These are phyloP conservation scores for Saccharata proteae DNA, from an alignment of 2,329 filamentous ascomycete genomes.

Conservation along the genomic window DNA sequence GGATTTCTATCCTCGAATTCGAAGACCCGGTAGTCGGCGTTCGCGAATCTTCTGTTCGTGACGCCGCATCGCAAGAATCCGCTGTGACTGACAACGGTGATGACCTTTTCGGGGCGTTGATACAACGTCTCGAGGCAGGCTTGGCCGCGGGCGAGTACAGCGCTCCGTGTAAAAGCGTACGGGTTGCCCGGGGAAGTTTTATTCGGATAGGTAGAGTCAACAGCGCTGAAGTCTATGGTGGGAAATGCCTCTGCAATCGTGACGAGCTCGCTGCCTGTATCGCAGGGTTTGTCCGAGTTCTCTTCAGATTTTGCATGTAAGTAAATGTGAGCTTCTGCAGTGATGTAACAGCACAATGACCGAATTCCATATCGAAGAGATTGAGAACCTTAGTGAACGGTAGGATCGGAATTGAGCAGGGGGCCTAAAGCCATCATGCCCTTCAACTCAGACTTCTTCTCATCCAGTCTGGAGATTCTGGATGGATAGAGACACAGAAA, in stretches of 20 bases:
- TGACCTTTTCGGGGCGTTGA: constrained; percentile 44
- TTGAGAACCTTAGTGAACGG: too few species aligned
- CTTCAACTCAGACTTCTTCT: neutral
- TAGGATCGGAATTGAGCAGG: too few species aligned
- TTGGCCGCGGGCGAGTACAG: constrained; percentile 45
- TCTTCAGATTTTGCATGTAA: constrained; percentile 18
- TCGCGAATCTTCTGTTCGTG: constrained; percentile 38
- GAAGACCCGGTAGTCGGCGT: too few species aligned
- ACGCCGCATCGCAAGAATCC: constrained; percentile 50
- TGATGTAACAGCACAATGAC: too few species aligned
- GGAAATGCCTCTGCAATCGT: constrained; percentile 40
- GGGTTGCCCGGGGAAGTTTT: constrained; percentile 40
- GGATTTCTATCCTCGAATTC: constrained; percentile 37
- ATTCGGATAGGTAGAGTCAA: constrained; percentile 47
- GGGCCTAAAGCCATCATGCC: too few species aligned
- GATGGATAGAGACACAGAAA: neutral
- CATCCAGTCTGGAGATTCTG: neutral
- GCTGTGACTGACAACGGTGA: constrained; percentile 54
- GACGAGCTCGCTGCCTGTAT: constrained; percentile 42
- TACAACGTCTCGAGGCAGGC: constrained; percentile 39
- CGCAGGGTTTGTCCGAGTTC: constrained; percentile 43
- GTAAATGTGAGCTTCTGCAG: too few species aligned
- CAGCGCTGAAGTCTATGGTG: constrained; percentile 40
- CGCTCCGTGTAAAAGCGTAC: constrained; percentile 43
- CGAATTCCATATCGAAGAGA: too few species aligned